phyloP scores from a whole-genome alignment of 2,329 filamentous ascomycete species.

The Calonectria honghensis region DNA sequence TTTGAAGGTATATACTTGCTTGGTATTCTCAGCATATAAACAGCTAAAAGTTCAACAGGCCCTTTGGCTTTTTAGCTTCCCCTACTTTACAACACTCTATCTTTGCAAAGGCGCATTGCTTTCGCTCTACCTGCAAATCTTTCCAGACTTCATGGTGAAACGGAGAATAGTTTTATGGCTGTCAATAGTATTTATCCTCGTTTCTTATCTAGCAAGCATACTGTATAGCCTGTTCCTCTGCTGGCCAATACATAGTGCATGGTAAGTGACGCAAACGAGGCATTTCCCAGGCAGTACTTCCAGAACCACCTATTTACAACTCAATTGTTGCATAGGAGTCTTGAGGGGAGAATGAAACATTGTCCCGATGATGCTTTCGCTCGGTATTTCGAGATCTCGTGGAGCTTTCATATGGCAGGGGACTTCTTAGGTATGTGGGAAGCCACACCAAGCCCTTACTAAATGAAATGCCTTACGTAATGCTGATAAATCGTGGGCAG shows the following conservation, averaged over 20 bases:
- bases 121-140: neutral
- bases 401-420: neutral
- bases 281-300: no score
- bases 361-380: neutral
- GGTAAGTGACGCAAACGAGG: neutral
- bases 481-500: neutral
- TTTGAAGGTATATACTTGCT: neutral
- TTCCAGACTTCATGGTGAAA: neutral
- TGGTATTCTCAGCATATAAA: neutral
- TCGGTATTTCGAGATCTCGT: neutral
- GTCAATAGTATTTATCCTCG: neutral
- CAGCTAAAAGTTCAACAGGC: neutral
- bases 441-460: neutral
- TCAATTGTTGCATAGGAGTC: neutral
- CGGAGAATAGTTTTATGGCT: neutral
- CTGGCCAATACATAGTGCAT: neutral
- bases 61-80: neutral
- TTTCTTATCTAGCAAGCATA: neutral
- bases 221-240: neutral
- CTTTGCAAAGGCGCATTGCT: neutral
- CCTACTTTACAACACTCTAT: neutral
- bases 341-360: neutral
- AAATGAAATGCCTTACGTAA: no score
- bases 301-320: neutral
- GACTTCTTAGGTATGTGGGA: neutral